Evolutionary conservation across 768 basidiomycete genomes (phyloP).

Genomic region (Hygrophorus pudorinus): DNA sequence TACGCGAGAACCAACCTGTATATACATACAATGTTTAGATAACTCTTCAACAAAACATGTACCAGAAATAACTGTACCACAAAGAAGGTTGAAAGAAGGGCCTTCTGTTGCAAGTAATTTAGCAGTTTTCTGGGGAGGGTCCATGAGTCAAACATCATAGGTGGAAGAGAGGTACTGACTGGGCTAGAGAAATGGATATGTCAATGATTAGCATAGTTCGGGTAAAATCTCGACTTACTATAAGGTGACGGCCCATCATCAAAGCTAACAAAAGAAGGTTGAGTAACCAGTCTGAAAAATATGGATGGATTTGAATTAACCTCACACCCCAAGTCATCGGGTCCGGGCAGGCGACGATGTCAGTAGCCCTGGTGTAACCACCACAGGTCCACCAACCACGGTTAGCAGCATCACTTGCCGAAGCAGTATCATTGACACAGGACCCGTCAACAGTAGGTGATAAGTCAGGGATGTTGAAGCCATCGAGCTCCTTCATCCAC

Average conservation of each 20-base stretch:
- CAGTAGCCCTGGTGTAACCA: conserved; percentile 46
- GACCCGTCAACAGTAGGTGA: conserved; percentile 58
- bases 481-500: conserved; percentile 74
- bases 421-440: conserved; percentile 48
- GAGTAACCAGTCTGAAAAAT: conserved; percentile 5
- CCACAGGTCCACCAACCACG: conserved; percentile 93
- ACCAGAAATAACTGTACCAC: conserved; percentile 37
- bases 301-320: conserved; percentile 17
- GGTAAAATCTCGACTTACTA: conserved; percentile 39
- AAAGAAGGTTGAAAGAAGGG: conserved; percentile 82
- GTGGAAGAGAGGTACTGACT: conserved; percentile 25
- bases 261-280: conserved; percentile 35
- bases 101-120: conserved; percentile 53
- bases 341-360: conserved; percentile 61
- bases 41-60: background rate
- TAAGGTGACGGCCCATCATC: conserved; percentile 84
- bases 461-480: conserved; percentile 56
- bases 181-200: conserved; percentile 25
- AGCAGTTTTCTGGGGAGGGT: conserved; percentile 45
- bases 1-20: conserved; percentile 49
- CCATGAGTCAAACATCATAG: conserved; percentile 5
- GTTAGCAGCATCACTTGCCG: conserved; percentile 43
- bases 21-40: background rate
- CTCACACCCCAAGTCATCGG: conserved; percentile 71
- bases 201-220: conserved; percentile 4